phyloP scores from a whole-genome alignment of 345 rosid genomes.

The Schrenkiella parvula region DNA sequence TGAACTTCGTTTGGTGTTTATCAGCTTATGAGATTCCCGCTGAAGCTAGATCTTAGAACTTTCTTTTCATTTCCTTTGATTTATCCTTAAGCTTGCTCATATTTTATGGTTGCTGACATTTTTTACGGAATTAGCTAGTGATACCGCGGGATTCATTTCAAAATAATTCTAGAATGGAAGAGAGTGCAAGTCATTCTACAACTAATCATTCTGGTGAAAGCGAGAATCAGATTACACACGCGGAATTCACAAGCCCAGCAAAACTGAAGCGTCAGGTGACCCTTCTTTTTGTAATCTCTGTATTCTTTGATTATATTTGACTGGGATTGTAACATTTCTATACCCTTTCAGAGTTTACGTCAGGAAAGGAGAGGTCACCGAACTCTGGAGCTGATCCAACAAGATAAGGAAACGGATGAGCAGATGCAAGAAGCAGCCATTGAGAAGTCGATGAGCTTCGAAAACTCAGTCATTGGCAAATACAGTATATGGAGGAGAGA shows the following conservation, averaged over 20 bases:
- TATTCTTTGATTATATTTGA: neutral
- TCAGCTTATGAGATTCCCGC: neutral
- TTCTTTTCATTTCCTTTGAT: slow-evolving; percentile 1
- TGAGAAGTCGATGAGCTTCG: slow-evolving; percentile 49
- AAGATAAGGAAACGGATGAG: slow-evolving; percentile 54
- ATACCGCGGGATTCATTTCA: slow-evolving; percentile 36
- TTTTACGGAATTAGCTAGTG: slow-evolving; percentile 34
- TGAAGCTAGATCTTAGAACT: neutral
- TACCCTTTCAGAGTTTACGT: slow-evolving; percentile 51
- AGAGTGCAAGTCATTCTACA: slow-evolving; percentile 27
- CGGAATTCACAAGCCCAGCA: slow-evolving; percentile 55
- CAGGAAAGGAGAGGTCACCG: slow-evolving; percentile 59
- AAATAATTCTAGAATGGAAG: slow-evolving; percentile 34
- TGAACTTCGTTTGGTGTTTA: neutral
- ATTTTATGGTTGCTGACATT: slow-evolving; percentile 5
- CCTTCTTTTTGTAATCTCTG: slow-evolving; percentile 7
- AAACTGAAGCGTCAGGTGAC: slow-evolving; percentile 83
- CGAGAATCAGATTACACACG: slow-evolving; percentile 28
- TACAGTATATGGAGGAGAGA: slow-evolving; percentile 97
- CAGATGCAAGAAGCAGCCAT: slow-evolving; percentile 57
- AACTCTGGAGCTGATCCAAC: slow-evolving; percentile 55
- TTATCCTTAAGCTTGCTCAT: neutral
- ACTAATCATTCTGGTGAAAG: slow-evolving; percentile 33
- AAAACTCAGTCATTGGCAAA: slow-evolving; percentile 58
- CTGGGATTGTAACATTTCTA: slow-evolving; percentile 33